Conservation (phyloP, 1,139 yeast genomes). For the Yamadazyma spencermartinsiae region DNA sequence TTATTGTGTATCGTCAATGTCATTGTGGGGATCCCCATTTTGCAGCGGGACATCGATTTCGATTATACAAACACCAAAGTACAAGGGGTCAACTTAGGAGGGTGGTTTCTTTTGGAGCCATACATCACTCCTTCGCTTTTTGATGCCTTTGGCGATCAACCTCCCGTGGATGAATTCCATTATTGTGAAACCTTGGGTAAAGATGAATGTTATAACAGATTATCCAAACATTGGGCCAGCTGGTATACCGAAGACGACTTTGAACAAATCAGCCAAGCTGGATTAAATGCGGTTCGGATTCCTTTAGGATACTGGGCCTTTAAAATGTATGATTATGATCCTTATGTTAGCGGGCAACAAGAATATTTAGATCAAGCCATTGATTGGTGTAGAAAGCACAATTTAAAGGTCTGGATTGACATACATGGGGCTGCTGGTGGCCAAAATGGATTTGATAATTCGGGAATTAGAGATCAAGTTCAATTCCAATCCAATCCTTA, state of each 20-base stretch:
- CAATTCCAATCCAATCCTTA: conserved; percentile 53
- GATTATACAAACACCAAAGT: conserved; percentile 56
- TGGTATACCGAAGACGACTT: conserved; percentile 82
- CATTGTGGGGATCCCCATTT: conserved; percentile 7
- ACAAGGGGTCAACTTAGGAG: conserved; percentile 85
- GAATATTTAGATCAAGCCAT: conserved; percentile 72
- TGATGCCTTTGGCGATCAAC: conserved; percentile 42
- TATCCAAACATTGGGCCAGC: conserved; percentile 73
- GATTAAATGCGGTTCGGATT: conserved; percentile 83
- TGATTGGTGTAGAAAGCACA: conserved; percentile 65
- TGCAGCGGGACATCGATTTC: conserved; percentile 21
- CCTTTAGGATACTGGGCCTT: conserved; percentile 99
- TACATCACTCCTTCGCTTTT: conserved; percentile 85
- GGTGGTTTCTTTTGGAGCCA: conserved; percentile 87
- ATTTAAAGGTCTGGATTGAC: conserved; percentile 84
- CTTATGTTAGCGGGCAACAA: conserved; percentile 86
- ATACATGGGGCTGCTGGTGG: conserved; percentile 97
- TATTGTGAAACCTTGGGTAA: conserved; percentile 64
- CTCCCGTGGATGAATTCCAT: conserved; percentile 87
- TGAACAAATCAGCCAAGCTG: conserved; percentile 56
- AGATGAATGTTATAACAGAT: conserved; percentile 49
- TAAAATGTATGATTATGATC: conserved; percentile 61
- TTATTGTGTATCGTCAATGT: not conserved
- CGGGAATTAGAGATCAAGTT: conserved; percentile 73
- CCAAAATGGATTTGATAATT: conserved; percentile 95